A percentile compares a stretch with the other conserved stretches of the same genome.
Evolutionary conservation across 768 basidiomycete species (phyloP).

Genomic region (Cystobasidiopsis lactophilus): DNA sequence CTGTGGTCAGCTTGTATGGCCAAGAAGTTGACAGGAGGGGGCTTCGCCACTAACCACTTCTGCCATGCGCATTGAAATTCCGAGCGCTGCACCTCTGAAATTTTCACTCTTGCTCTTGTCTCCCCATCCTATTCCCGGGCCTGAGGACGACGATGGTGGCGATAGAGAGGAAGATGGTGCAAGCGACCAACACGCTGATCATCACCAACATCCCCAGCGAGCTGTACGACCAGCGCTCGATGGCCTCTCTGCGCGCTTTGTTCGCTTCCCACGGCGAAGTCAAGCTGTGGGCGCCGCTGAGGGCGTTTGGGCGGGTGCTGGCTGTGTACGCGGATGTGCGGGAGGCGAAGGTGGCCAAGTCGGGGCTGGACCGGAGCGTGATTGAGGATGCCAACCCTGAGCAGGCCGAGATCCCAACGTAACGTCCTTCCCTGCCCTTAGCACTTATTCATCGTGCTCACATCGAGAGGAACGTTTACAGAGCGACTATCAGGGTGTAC

Average conservation of each 20-base stretch:
- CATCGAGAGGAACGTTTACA: conserved; percentile 12
- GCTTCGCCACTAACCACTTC: too few relatives aligned
- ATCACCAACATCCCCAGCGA: conserved; percentile 51
- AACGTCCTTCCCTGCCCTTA: conserved; percentile 1
- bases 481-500: conserved; percentile 25
- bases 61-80: too few relatives aligned
- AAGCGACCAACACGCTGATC: conserved; percentile 72
- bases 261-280: conserved; percentile 59
- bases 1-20: not conserved
- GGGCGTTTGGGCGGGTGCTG: conserved; percentile 25
- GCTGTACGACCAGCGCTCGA: conserved; percentile 40
- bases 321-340: conserved; percentile 28
- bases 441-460: conserved; percentile 50
- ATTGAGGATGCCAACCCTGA: conserved; percentile 25
- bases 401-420: conserved; percentile 21
- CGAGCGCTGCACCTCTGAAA: too few relatives aligned
- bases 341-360: conserved; percentile 45
- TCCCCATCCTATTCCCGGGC: too few relatives aligned
- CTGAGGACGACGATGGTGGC: too few relatives aligned
- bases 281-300: conserved; percentile 75
- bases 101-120: too few relatives aligned
- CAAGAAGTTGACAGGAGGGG: too few relatives aligned
- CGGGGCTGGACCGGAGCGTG: conserved; percentile 22
- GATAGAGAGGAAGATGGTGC: too few relatives aligned
- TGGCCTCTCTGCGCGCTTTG: conserved; percentile 31